A percentile compares a stretch with the other conserved stretches of the same genome.
Conservation (phyloP, 345 rosid genomes). For the Ricinus communis region DNA sequence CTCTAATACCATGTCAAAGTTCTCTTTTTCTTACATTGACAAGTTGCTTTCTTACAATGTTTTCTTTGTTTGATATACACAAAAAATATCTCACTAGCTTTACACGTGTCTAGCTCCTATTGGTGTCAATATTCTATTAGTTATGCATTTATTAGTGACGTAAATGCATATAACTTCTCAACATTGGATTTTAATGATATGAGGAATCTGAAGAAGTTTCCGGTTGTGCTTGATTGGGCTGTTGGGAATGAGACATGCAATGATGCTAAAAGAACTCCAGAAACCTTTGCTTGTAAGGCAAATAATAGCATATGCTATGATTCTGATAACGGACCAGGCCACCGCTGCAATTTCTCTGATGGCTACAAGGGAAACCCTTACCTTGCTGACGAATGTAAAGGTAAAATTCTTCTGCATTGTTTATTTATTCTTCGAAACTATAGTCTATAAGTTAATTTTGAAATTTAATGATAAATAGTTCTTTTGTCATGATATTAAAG, state of each 20-base stretch:
- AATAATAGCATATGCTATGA: slow-evolving; percentile 6
- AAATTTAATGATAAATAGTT: no score
- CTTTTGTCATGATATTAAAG: no score
- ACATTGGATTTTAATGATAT: slow-evolving; percentile 6
- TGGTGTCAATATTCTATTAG: no score
- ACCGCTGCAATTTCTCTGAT: slow-evolving; percentile 4
- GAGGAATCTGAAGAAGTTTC: background rate
- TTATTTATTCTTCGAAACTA: no score
- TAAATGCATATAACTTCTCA: slow-evolving; percentile 22
- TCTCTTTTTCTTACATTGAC: no score
- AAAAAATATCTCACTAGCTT: no score
- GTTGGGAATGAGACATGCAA: slow-evolving; percentile 7
- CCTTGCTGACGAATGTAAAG: slow-evolving; percentile 5
- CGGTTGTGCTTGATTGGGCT: slow-evolving; percentile 29
- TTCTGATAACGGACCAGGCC: background rate
- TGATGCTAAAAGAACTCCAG: background rate
- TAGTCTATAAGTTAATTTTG: no score
- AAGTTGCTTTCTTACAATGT: no score
- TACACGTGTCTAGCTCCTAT: no score
- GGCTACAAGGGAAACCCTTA: slow-evolving; percentile 13
- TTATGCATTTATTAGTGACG: slow-evolving; percentile 23
- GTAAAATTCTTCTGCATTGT: no score
- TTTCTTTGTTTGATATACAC: no score
- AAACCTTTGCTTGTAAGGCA: background rate
- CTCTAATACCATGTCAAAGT: no score